Percentiles rank a stretch among this genome's conserved stretches.
These are phyloP conservation scores for Angomonas deanei DNA, from an alignment of 208 protist species.

Conservation along the genomic window DNA sequence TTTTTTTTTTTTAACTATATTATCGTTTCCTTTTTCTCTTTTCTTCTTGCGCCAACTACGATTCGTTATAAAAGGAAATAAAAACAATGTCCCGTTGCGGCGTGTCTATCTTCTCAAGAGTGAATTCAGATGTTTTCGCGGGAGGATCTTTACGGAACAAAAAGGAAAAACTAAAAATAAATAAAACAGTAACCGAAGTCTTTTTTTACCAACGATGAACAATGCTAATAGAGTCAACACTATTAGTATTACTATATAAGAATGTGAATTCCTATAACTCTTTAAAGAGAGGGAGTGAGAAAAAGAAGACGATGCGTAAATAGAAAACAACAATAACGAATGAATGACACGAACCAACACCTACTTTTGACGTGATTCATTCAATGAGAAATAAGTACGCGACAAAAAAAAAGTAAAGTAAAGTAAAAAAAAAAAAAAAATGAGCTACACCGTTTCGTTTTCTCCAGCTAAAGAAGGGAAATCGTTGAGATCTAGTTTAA, in stretches of 20 bases:
- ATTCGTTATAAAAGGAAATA: no score
- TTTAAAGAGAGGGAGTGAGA: not conserved
- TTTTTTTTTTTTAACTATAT: conserved; percentile 4
- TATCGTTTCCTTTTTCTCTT: not conserved
- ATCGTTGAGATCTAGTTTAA: conserved; percentile 8
- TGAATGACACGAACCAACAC: no score
- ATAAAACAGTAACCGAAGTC: not conserved
- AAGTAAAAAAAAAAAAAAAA: conserved; percentile 20
- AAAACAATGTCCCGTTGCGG: no score
- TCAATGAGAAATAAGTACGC: not conserved
- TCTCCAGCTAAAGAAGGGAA: not conserved
- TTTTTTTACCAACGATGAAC: no score
- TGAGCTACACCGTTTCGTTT: conserved; percentile 2
- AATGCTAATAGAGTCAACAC: no score
- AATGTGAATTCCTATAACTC: no score
- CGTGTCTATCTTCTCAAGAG: no score
- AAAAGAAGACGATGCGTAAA: not conserved
- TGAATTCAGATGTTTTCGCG: no score
- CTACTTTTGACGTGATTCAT: no score
- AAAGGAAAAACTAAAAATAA: not conserved
- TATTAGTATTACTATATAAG: no score
- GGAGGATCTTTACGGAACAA: not conserved
- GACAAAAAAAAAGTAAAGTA: not conserved
- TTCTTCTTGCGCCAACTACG: no score
- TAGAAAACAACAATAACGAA: no score